Evolutionary conservation across 129 eudicot species (phyloP).

Genomic region (Flaveria linearis): DNA sequence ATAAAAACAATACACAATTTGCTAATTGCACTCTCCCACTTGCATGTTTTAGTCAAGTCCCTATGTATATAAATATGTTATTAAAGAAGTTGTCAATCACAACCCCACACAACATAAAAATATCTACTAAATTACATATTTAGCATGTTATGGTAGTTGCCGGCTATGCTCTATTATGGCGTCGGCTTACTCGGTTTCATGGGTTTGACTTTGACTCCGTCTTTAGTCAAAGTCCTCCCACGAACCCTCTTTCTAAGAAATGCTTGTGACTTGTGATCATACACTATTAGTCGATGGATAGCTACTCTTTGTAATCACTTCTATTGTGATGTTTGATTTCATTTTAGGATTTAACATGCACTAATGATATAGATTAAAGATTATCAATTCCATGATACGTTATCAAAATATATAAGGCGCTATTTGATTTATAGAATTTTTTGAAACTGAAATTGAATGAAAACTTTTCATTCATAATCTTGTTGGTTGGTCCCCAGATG

Average conservation of each 20-base stretch:
- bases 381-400: no score
- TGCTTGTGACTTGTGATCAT: background rate
- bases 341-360: background rate
- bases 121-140: conserved; percentile 2
- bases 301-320: no score
- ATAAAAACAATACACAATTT: background rate
- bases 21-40: conserved; percentile 22
- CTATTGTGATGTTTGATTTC: background rate
- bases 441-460: no score
- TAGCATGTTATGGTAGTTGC: conserved; percentile 14
- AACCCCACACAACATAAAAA: conserved; percentile 23
- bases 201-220: conserved; percentile 36
- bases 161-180: conserved; percentile 39
- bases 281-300: no score
- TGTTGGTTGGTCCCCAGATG: no score
- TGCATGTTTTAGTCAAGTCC: conserved; percentile 17
- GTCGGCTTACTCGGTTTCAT: conserved; percentile 43
- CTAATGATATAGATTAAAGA: no score
- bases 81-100: conserved; percentile 7
- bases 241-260: conserved; percentile 20
- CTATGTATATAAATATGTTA: background rate
- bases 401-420: no score
- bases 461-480: no score
- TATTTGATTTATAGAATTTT: no score
- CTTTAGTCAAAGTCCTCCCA: conserved; percentile 37